Evolutionary conservation across 805 yeast genomes (phyloP).

Genomic region (Saccharomycopsis schoenii): DNA sequence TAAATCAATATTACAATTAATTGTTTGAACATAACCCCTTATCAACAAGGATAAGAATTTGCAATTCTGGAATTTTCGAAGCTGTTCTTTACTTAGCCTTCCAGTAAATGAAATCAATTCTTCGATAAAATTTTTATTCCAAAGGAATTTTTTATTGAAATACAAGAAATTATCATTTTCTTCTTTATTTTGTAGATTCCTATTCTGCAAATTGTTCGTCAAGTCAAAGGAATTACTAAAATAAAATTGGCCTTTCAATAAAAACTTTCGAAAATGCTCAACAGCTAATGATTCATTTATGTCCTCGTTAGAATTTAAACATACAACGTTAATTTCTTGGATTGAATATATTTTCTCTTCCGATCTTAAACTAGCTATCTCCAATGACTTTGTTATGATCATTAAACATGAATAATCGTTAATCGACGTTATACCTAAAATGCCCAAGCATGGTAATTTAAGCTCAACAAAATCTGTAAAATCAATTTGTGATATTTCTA

Average conservation of each 20-base stretch:
- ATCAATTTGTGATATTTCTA: slow-evolving; percentile 32
- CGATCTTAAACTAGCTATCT: slow-evolving; percentile 51
- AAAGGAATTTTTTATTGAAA: slow-evolving; percentile 71
- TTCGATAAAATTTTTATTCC: slow-evolving; percentile 81
- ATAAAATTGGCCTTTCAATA: slow-evolving; percentile 78
- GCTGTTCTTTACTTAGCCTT: slow-evolving; percentile 52
- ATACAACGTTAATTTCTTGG: slow-evolving; percentile 53
- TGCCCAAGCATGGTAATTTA: slow-evolving; percentile 36
- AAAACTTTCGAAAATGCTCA: slow-evolving; percentile 46
- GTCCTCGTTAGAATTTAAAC: slow-evolving; percentile 43
- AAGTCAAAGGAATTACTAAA: slow-evolving; percentile 85
- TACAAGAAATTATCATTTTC: slow-evolving; percentile 28
- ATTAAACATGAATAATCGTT: slow-evolving; percentile 48
- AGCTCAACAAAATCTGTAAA: slow-evolving; percentile 35
- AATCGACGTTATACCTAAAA: slow-evolving; percentile 50
- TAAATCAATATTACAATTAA: slow-evolving; percentile 23
- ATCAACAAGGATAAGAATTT: slow-evolving; percentile 74
- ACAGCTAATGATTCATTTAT: not conserved
- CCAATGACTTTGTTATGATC: slow-evolving; percentile 43
- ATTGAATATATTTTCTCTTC: slow-evolving; percentile 44
- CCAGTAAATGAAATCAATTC: slow-evolving; percentile 67
- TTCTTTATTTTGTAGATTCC: slow-evolving; percentile 36
- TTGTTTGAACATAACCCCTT: slow-evolving; percentile 84
- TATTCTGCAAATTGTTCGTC: slow-evolving; percentile 66
- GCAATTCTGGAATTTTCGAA: slow-evolving; percentile 49